Evolutionary conservation across 305 asterid species (phyloP).

Genomic region (Fraxinus sp.): DNA sequence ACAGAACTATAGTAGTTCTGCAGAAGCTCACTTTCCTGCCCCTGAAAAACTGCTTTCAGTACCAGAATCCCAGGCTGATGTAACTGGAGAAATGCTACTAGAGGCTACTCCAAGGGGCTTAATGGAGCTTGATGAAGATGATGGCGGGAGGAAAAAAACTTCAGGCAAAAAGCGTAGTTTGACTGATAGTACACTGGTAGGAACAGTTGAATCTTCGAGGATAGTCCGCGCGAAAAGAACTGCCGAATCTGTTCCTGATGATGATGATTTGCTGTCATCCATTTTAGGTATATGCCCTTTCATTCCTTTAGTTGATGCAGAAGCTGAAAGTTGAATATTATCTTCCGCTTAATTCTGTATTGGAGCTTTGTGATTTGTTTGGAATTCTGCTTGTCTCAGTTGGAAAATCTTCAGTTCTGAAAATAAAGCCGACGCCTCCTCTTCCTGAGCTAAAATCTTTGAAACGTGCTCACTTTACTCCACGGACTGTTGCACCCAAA

Average conservation of each 20-base stretch:
- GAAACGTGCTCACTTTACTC: background rate
- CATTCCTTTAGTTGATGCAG: slow-evolving; percentile 2
- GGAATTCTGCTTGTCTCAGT: background rate
- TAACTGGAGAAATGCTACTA: slow-evolving; percentile 41
- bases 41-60: slow-evolving; percentile 76
- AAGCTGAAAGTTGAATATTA: background rate
- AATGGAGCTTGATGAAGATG: slow-evolving; percentile 50
- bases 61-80: slow-evolving; percentile 48
- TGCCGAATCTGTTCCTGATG: slow-evolving; percentile 64
- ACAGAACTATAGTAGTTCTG: slow-evolving; percentile 31
- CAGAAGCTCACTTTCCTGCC: slow-evolving; percentile 50
- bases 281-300: slow-evolving; percentile 62
- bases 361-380: background rate
- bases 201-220: slow-evolving; percentile 71
- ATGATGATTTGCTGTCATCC: slow-evolving; percentile 84
- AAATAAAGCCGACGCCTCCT: background rate
- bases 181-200: slow-evolving; percentile 83
- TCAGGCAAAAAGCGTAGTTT: slow-evolving; percentile 76
- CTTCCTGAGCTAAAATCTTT: background rate
- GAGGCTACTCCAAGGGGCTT: slow-evolving; percentile 57
- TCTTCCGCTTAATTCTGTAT: background rate
- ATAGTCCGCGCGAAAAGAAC: slow-evolving; percentile 53
- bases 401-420: slow-evolving; percentile 2
- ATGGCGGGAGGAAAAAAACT: slow-evolving; percentile 57
- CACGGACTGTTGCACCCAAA: background rate